Evolutionary conservation across 2,329 filamentous ascomycete genomes (phyloP), one percentile per base, ranked within the genome.

Genomic region (Davidsoniella eucalypti): DNA sequence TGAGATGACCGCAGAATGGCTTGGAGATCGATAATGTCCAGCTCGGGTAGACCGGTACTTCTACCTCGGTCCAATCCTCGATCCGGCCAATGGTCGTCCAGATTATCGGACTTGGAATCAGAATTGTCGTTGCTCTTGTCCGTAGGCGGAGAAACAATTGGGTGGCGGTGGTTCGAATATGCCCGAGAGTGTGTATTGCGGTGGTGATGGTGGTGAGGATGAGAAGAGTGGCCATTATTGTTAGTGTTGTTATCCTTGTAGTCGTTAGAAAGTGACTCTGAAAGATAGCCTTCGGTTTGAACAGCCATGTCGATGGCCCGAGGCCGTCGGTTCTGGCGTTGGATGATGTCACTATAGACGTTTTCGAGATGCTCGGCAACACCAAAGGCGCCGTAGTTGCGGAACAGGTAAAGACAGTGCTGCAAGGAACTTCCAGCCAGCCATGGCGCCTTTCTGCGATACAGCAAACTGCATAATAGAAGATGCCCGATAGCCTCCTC

Each of bases 11-110:
- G 79, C 12, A 90, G 68, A 52, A 90, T 88, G 21, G 81, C 82
- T 40, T 84, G 80, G 54, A 88, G 64, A 61, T 88, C 84, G 59
- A 90, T 80, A 80, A 90, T 87, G 64, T 90, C 84, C 49, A 90
- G 71, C 25, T 82, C 79, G 39, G 82, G 82, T 53, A 87, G 69
- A 9, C 80, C 79, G 36, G 69, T 75, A 2, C 73, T 75, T 17
- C 73, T 68, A 55, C 78, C 76, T 5, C 72, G 38, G 7, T 26
- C 36, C n/a, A 48, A 33, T 16, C 38, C 44, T n/a, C 50, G 42
- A 17, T 23, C 37, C 6, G 18, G 47, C 48, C 52, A 51, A 16
- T 49, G 45, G 9, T 40, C 41, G 14, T 49, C 46, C 1, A 46
- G 46, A 3, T 23, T 14, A 25, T 17, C 14, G 12, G 18, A 6